Evolutionary conservation across 768 basidiomycete species (phyloP), one percentile per base, ranked within the genome.

Genomic region (Podaxis rugospora): DNA sequence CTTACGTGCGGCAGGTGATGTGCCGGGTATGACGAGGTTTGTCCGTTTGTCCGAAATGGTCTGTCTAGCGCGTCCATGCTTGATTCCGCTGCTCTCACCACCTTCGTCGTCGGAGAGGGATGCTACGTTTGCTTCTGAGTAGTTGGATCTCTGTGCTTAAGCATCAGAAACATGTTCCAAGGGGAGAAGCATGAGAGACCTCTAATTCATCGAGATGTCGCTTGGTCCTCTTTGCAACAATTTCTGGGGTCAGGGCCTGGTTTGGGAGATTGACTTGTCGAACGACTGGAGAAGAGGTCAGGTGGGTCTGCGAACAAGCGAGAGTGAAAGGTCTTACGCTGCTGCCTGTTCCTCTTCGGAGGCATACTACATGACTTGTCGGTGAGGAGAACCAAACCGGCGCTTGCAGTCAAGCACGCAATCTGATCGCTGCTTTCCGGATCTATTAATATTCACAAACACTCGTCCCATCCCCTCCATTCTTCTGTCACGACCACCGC

Each of bases 131-230:
- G 77, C 74, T 67, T 90, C 89, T 39, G 86, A 78, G 69, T 92
- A 90, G 70, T 93, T 93, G 35, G 92, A 89, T 58, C 86, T 81
- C 91, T 93, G 63, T 63, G 36, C 64, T 54, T 44, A 47, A 54
- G 49, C 47, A 49, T 61, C 36, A 23, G 63, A 65, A 55, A 61
- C 54, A 56, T 21, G n/a, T 57, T 23, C 32, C 35, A 36, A 53
- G 37, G 52, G 62, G 42, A 50, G 36, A 53, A 28, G 39, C 47
- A 37, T 57, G 32, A 51, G 62, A 62, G 66, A 88, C 92, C 82
- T 95, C 92, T 52, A 95, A 86, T 71, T 95, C 92, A 63, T 90
- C 90, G 6, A 95, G 81, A 71, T 89, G 92, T 44, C 85, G 77
- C 71, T 83, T 87, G 7, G 84, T 89, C 61, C 92, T 84, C 70